A percentile compares a stretch with the other conserved stretches of the same genome.
Conservation (phyloP, 2,329 filamentous ascomycete genomes). For the Colletotrichum sidae region DNA sequence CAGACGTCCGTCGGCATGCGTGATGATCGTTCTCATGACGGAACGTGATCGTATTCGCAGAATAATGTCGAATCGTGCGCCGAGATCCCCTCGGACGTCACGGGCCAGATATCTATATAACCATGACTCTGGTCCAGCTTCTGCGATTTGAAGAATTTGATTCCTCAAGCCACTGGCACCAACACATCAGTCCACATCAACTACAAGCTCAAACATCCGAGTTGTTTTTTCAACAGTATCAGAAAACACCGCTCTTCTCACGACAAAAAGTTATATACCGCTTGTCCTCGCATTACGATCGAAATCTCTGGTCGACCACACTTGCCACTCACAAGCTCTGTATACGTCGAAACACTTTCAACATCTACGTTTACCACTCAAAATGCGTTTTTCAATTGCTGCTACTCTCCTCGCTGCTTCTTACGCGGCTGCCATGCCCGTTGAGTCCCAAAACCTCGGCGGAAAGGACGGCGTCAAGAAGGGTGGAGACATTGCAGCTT, state of each 20-base stretch:
- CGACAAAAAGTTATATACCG: too few relatives aligned
- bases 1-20: not conserved
- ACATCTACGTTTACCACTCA: constrained; percentile 9
- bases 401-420: constrained; percentile 9
- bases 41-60: constrained; percentile 24
- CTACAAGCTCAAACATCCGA: too few relatives aligned
- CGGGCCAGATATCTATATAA: not conserved
- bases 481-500: constrained; percentile 6
- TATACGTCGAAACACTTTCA: not conserved
- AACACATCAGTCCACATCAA: too few relatives aligned
- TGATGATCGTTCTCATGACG: not conserved
- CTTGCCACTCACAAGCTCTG: not conserved
- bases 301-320: too few relatives aligned
- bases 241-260: too few relatives aligned
- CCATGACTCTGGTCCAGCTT: not conserved
- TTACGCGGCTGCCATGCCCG: constrained; percentile 2
- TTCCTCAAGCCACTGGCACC: too few relatives aligned
- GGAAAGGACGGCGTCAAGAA: not conserved
- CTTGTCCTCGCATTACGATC: too few relatives aligned
- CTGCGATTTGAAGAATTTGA: fast-evolving
- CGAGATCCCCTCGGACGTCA: not conserved
- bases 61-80: not conserved
- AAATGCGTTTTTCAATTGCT: constrained; percentile 47
- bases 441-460: not conserved
- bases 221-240: too few relatives aligned